A percentile compares a stretch with the other conserved stretches of the same genome.
Conservation (phyloP, 2,329 filamentous ascomycete genomes). For the Venturia nashicola region DNA sequence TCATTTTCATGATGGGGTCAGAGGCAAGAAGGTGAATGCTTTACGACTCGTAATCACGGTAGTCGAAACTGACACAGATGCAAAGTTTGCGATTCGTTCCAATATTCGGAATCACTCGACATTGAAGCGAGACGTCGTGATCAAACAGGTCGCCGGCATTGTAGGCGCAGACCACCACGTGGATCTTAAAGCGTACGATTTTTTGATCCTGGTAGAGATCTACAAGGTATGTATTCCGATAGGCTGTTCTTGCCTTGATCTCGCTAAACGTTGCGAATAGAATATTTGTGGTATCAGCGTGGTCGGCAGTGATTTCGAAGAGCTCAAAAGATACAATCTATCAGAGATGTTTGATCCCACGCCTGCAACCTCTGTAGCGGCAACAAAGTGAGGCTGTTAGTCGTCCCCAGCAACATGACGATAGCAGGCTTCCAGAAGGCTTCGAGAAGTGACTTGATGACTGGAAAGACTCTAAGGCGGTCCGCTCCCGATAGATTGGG, state of each 20-base stretch:
- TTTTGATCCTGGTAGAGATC: slow-evolving; percentile 67
- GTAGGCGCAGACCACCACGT: slow-evolving; percentile 61
- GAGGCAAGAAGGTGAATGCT: slow-evolving; percentile 38
- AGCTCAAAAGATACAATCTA: slow-evolving; percentile 65
- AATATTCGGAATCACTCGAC: slow-evolving; percentile 61
- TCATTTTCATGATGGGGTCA: slow-evolving; percentile 46
- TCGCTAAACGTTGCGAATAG: slow-evolving; percentile 28
- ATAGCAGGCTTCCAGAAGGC: background rate
- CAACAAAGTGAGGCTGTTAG: background rate
- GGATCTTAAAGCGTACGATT: slow-evolving; percentile 63
- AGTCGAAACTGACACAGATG: background rate
- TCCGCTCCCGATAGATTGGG: background rate
- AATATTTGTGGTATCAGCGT: slow-evolving; percentile 69
- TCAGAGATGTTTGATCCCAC: slow-evolving; percentile 50
- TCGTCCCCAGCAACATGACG: too few species aligned
- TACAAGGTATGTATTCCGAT: slow-evolving; percentile 50
- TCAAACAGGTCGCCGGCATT: slow-evolving; percentile 55
- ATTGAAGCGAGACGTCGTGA: slow-evolving; percentile 56
- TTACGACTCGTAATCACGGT: background rate
- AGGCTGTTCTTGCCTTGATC: background rate
- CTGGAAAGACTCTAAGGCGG: background rate
- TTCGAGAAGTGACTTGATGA: background rate
- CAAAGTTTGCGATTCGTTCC: slow-evolving; percentile 73
- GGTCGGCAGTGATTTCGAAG: slow-evolving; percentile 61
- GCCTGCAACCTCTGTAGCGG: background rate